Percentiles rank a stretch among this genome's conserved stretches.
These are phyloP conservation scores for Euryodendron excelsum DNA, from an alignment of 148 eudicot genomes.

Conservation along the genomic window DNA sequence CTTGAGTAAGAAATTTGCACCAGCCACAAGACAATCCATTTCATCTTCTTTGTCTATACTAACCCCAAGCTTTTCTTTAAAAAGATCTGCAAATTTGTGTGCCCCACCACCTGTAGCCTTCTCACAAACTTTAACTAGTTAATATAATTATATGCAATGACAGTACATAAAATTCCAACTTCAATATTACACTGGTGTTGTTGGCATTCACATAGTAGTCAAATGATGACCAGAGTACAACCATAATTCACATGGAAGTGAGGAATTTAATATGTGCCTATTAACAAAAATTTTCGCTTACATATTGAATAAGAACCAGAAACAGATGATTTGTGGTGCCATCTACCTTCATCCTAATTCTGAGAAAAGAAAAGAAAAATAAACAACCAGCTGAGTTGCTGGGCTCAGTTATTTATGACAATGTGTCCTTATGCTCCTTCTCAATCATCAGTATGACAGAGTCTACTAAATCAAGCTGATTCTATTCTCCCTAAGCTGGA, in stretches of 20 bases:
- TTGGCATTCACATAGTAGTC: neutral
- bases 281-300: neutral
- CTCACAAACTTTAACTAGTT: constrained; percentile 35
- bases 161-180: neutral
- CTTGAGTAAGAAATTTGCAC: constrained; percentile 94
- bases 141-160: constrained; percentile 4
- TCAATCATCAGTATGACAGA: neutral
- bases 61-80: constrained; percentile 93
- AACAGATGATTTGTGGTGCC: neutral
- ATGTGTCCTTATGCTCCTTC: neutral
- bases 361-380: neutral
- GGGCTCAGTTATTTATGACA: neutral
- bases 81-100: constrained; percentile 82
- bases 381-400: neutral
- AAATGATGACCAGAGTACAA: neutral
- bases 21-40: constrained; percentile 90
- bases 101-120: constrained; percentile 99
- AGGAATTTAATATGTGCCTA: neutral
- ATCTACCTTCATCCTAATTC: neutral
- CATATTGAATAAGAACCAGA: neutral
- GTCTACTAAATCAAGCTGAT: neutral
- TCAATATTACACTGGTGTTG: neutral
- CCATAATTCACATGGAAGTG: neutral
- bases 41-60: constrained; percentile 97
- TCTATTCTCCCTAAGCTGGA: neutral